phyloP scores from a whole-genome alignment of 306 rosid genomes.

The Malus sieversii region DNA sequence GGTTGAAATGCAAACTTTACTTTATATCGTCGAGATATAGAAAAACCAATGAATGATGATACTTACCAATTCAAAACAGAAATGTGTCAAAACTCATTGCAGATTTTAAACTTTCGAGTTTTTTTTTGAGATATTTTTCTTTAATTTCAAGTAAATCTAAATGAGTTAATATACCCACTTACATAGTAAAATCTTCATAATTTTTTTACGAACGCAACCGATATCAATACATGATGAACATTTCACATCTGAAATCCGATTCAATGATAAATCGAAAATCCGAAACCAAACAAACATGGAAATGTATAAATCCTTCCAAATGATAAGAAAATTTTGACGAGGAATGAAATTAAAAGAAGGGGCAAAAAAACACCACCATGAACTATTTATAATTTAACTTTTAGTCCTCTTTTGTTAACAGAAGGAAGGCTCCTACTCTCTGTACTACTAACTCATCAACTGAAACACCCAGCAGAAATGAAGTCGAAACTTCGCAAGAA shows the following conservation, averaged over 20 bases:
- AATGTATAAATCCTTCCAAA: slow-evolving; percentile 10
- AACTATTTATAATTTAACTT: slow-evolving; percentile 26
- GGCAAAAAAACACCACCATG: slow-evolving; percentile 34
- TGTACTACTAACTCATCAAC: slow-evolving; percentile 30
- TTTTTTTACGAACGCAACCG: no score
- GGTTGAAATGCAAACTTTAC: no score
- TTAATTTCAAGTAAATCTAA: no score
- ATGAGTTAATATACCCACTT: no score
- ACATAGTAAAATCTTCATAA: no score
- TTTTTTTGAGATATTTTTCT: no score
- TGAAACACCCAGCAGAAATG: slow-evolving; percentile 24
- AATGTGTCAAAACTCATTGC: no score
- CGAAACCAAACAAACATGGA: neutral
- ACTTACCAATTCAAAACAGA: no score
- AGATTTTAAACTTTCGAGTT: no score
- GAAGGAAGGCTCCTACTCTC: slow-evolving; percentile 22
- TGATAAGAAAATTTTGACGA: neutral
- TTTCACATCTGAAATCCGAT: neutral
- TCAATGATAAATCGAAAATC: neutral
- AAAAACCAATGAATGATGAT: no score
- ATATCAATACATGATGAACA: no score
- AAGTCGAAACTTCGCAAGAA: slow-evolving; percentile 19
- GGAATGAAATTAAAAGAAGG: slow-evolving; percentile 24
- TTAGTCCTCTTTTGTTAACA: slow-evolving; percentile 11
- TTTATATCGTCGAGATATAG: no score